Evolutionary conservation across 805 yeast genomes (phyloP).

Genomic region (Candida corydali): DNA sequence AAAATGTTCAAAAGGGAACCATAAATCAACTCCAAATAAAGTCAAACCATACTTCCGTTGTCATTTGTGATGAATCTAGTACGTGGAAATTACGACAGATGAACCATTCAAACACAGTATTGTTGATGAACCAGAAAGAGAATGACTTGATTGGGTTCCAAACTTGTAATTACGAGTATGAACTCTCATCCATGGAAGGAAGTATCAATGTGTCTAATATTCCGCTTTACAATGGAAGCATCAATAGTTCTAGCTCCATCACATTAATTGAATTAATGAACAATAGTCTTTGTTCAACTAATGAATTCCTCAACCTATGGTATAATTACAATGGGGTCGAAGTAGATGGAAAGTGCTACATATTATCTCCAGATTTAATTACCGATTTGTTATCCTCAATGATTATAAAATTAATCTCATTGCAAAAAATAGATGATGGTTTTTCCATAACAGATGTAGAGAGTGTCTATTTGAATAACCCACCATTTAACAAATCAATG

Average conservation of each 20-base stretch:
- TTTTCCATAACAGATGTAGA: slow-evolving; percentile 7
- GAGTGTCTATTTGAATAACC: not conserved
- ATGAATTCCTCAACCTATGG: slow-evolving; percentile 55
- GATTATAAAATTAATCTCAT: slow-evolving; percentile 25
- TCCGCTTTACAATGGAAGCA: slow-evolving; percentile 21
- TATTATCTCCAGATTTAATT: slow-evolving; percentile 20
- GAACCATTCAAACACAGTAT: slow-evolving; percentile 84
- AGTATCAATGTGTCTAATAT: slow-evolving; percentile 27
- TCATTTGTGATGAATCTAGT: slow-evolving; percentile 51
- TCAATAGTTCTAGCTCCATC: not conserved
- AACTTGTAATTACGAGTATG: slow-evolving; percentile 31
- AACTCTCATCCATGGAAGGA: slow-evolving; percentile 21
- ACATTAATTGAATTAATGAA: slow-evolving; percentile 26
- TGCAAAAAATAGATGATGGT: slow-evolving; percentile 5
- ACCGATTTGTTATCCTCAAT: slow-evolving; percentile 24
- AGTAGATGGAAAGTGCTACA: slow-evolving; percentile 40
- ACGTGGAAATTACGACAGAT: slow-evolving; percentile 72
- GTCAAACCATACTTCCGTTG: slow-evolving; percentile 38
- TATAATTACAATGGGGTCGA: slow-evolving; percentile 51
- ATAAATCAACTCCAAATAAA: slow-evolving; percentile 28
- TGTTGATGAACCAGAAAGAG: slow-evolving; percentile 38
- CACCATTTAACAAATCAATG: slow-evolving; percentile 24
- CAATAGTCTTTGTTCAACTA: slow-evolving; percentile 50
- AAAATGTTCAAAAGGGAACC: slow-evolving; percentile 26
- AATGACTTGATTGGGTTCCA: slow-evolving; percentile 23